Percentiles rank a stretch among this genome's conserved stretches.
phyloP scores from a whole-genome alignment of 2,329 filamentous ascomycete species.

The Macrophomina pseudophaseolina region DNA sequence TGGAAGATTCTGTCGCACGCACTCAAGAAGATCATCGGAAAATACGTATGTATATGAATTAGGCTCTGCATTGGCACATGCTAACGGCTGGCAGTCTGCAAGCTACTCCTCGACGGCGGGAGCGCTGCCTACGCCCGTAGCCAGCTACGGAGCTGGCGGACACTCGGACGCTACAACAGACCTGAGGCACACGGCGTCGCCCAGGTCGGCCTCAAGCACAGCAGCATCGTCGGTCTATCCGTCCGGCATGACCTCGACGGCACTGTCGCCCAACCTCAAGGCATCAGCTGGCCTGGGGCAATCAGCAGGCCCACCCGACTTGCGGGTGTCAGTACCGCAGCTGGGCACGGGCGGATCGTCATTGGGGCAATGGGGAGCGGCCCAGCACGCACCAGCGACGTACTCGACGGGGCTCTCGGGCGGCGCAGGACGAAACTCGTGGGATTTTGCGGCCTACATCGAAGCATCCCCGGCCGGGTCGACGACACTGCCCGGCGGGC shows the following conservation, averaged over 20 bases:
- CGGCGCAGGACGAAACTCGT: slow-evolving; percentile 37
- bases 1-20: slow-evolving; percentile 90
- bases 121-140: slow-evolving; percentile 45
- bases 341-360: slow-evolving; percentile 42
- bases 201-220: slow-evolving; percentile 54
- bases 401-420: slow-evolving; percentile 36
- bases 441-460: slow-evolving; percentile 44
- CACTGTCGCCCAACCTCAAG: slow-evolving; percentile 52
- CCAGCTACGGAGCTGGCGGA: slow-evolving; percentile 46
- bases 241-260: slow-evolving; percentile 46
- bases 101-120: slow-evolving; percentile 71
- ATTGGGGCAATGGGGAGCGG: slow-evolving; percentile 35
- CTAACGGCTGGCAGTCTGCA: slow-evolving; percentile 60
- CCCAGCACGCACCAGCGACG: slow-evolving; percentile 9
- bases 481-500: slow-evolving; percentile 30
- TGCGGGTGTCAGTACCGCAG: slow-evolving; percentile 40
- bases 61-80: slow-evolving; percentile 14
- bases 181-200: slow-evolving; percentile 53
- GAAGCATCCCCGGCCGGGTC: slow-evolving; percentile 35
- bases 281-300: slow-evolving; percentile 43
- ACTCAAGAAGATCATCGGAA: slow-evolving; percentile 97
- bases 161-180: slow-evolving; percentile 51
- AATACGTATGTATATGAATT: slow-evolving; percentile 70
- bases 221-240: slow-evolving; percentile 52
- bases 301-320: slow-evolving; percentile 40